These are phyloP conservation scores for Solanum tacnaense DNA, from an alignment of 257 asterid genomes.

Conservation along the genomic window DNA sequence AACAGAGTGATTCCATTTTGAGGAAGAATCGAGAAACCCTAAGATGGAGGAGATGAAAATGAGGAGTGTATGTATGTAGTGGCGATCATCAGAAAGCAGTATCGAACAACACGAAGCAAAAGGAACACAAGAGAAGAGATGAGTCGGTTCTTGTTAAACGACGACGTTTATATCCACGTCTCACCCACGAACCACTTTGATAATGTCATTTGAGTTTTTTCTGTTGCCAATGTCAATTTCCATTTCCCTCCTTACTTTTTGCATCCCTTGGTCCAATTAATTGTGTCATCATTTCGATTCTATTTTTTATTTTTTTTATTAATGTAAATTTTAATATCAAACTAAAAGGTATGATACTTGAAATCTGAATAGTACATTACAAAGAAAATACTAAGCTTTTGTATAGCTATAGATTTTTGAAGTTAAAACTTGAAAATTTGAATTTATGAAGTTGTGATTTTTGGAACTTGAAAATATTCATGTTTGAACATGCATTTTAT, in stretches of 20 bases:
- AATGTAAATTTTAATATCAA: not conserved
- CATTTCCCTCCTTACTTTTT: not conserved
- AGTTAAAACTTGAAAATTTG: not conserved
- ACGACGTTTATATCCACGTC: not conserved
- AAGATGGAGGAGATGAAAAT: not conserved
- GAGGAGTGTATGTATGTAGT: not conserved
- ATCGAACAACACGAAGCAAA: not conserved
- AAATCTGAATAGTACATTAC: no score
- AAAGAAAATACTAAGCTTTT: no score
- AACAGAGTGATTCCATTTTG: slow-evolving; percentile 42
- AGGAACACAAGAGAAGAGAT: not conserved
- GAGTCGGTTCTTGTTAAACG: not conserved
- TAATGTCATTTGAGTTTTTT: not conserved
- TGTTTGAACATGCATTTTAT: not conserved
- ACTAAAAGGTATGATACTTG: not conserved
- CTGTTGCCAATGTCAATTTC: not conserved
- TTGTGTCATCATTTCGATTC: not conserved
- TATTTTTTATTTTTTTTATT: no score
- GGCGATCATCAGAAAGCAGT: not conserved
- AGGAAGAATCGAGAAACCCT: not conserved
- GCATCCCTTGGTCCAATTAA: no score
- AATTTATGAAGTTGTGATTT: no score
- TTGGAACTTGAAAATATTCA: no score
- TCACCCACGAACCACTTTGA: not conserved
- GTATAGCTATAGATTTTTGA: no score